phyloP scores from a whole-genome alignment of 139 green algal species.

The Tetraselmis chui region DNA sequence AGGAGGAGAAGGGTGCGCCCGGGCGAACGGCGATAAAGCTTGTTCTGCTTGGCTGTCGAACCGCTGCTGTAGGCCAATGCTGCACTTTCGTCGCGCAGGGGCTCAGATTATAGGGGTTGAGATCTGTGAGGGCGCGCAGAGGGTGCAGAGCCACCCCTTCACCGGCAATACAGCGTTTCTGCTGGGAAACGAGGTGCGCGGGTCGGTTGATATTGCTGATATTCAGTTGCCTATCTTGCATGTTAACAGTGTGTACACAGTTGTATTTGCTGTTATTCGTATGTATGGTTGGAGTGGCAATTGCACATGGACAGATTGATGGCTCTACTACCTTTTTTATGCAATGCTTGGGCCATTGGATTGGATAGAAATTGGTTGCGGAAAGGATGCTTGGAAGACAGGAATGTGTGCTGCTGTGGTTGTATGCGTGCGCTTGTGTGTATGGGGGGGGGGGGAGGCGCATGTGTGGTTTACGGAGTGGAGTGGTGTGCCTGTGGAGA shows the following conservation, averaged over 20 bases:
- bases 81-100: constrained; percentile 22
- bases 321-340: background rate
- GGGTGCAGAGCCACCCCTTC: constrained; percentile 72
- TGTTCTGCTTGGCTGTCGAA: no score
- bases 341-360: no score
- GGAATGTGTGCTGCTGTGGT: no score
- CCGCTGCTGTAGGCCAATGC: no score
- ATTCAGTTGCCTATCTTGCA: background rate
- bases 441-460: no score
- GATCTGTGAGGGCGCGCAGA: constrained; percentile 62
- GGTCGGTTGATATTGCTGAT: background rate
- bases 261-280: background rate
- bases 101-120: constrained; percentile 81
- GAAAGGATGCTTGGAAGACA: no score
- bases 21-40: no score
- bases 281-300: no score
- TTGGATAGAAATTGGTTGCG: no score
- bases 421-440: no score
- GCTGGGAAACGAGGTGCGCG: constrained; percentile 79
- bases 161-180: constrained; percentile 79
- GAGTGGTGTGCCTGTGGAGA: no score
- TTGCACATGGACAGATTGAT: background rate
- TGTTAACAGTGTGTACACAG: background rate
- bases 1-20: constrained; percentile 25
- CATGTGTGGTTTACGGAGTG: no score